Base-by-base conservation (phyloP, 1,139 yeast species). In the Fermentozyma sake region DNA sequence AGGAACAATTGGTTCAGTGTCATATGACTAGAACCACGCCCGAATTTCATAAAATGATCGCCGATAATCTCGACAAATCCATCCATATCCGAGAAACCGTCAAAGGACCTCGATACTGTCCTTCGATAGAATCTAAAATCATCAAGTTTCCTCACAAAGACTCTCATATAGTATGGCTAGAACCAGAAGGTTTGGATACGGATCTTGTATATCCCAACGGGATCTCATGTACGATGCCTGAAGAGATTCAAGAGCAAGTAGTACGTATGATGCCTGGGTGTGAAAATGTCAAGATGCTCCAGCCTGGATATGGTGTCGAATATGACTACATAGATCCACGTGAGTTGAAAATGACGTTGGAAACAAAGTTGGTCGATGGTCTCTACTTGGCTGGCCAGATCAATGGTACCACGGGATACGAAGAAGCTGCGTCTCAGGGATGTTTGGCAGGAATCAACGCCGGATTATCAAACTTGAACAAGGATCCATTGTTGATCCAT, bases 341-440 rank as follows among this genome's bases (percentile, higher is more conserved):
- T 37, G 96, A 89, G 46, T 65, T 93, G 31, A 68, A 70, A 30
- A 70, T 68, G 27, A 83, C 95, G 0, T 55, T 93, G 24, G 96
- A 91, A 50, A 86, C 97, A 0, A 87, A 85, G 46, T 56, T 75
- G 5, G 77, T 93, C 1, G 60, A 68, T 11, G 97, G 97, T 0
- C 58, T 93, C 23, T 93, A 61, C 48, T 64, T 93, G 29, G 99
- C 98, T 0, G 99, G 99, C 2, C 99, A 93, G 55, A 93, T 93
- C 23, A 93, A 93, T 50, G 99, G 99, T 23, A 93, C 99, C 1
- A 93, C 99, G 0, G 99, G 99, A 0, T 93, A 93, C 46, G 99
- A 93, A 58, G 99, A 93, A 52, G 99, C 99, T 0, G 96, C 96
- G 2, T 80, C 97, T 0, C 98, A 91, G 50, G 99, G 99, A 1